Base-by-base conservation (phyloP, 345 rosid species). In the Moricandia moricandioides region DNA sequence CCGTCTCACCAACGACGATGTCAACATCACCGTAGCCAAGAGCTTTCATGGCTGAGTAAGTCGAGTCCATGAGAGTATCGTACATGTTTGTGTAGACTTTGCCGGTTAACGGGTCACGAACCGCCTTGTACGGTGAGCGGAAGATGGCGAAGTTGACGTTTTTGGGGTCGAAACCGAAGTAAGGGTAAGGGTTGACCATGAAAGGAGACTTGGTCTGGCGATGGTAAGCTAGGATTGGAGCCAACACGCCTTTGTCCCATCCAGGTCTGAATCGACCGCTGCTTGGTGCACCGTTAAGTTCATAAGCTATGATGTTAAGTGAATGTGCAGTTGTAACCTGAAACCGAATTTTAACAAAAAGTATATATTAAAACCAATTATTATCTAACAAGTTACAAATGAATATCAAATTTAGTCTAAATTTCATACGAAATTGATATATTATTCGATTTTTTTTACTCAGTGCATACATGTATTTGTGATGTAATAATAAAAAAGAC, bases 241-340 rank as follows among this genome's bases (percentile, higher is more conserved):
- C 85, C 57, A 91, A 82, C 56, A 89, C 64, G 57, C 56, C 54
- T 16, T 69, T 74, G 69, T 83, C 89, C 75, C 79, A 85, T 0
- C 76, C 87, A 0, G 74, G 64, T 37, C 86, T 77, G 84, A 93
- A 85, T 70, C 84, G 79, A 37, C 85, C 88, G 2, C 47, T 24
- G 74, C 97, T 91, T 31, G 98, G 97, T 31, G 82, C 64, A 65
- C 76, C 62, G 6, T 43, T 76, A 24, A 75, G 21, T 34, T 79
- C 79, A 52, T 78, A 72, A 6, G 69, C 80, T 60, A 84, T 79
- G 65, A 84, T 84, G 81, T 84, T 84, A 1, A 89, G 88, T 14
- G 97, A 83, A 52, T 93, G 90, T 8, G 97, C 86, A 1, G 94
- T 88, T 56, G 98, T 82, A 3, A 91, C 91, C 98, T 93, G 78